Evolutionary conservation across 805 yeast genomes (phyloP), one percentile per base, ranked within the genome.

Genomic region (Metschnikowia drakensbergensis): DNA sequence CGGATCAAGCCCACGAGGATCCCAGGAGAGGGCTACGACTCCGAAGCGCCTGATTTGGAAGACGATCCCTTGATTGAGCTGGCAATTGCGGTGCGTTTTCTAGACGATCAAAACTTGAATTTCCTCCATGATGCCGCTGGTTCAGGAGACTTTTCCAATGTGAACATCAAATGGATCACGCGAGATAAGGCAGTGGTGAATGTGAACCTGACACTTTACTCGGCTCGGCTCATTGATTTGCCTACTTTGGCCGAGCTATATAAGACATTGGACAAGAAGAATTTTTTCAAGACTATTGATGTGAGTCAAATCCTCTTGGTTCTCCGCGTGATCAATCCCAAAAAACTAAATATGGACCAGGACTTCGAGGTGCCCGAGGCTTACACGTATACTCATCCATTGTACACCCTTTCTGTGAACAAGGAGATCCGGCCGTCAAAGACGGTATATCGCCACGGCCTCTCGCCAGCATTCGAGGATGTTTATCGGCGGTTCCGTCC

Each of bases 21-120:
- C 3, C 94, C 96, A 0, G 96, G 96, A 4, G 97, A 92, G 58
- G 98, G 98, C 1, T 92, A 92, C 65, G 99, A 92, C 62, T 86
- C 96, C 2, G 98, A 92, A 59, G 97, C 96, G 17, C 96, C 97
- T 0, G 98, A 92, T 55, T 72, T 88, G 26, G 99, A 94, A 63
- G 97, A 90, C 51, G 97, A 94, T 61, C 98, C 99, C 1, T 69
- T 89, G 52, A 72, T 89, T 6, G 98, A 94, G 61, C 96, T 88
- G 55, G 96, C 94, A 0, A 75, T 94, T 1, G 74, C 90, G 1
- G 64, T 94, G 37, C 75, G 99, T 47, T 82, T 92, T 69, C 54
- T 83, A n/a, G 75, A 80, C 56, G 88, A 84, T 50, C 73, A 77
- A 7, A 84, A 85, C 48, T 66, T 88, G 33, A 96, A 88, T 48